Base-by-base conservation (phyloP, 768 basidiomycete genomes). In the Suillus subalutaceus region DNA sequence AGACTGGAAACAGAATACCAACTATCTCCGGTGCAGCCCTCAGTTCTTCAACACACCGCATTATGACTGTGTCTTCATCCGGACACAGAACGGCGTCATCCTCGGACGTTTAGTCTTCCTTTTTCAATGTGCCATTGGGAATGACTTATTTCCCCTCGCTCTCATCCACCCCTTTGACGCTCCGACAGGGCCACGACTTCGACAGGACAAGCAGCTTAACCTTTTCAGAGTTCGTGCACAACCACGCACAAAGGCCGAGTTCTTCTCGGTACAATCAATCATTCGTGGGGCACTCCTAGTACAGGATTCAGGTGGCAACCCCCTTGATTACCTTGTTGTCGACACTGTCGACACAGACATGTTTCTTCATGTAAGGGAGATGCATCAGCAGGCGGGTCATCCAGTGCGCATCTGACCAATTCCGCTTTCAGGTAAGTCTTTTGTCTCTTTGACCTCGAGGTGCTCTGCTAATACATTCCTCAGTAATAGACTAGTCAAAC, bases 1-100 rank as follows among this genome's bases (percentile, higher is more conserved):
- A 15, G 70, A 75, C 68, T 80, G 78, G 78, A 56, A 65, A 9
- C 57, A 66, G 8, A 68, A 70, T 18, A 69, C 67, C 1, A 70
- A 80, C 62, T 71, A 73, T 48, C 67, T 81, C 1, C 65, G 69
- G 8, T 75, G 74, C 50, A 77, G 72, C 53, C 75, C 76, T n/a
- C 62, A 58, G 0, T 81, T 80, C 64, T 71, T 75, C 59, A 53
- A 69, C 8, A 26, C 59, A 0, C 72, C 75, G 10, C 72, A 68
- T 2, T 78, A 73, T 64, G 74, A 77, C 64, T 75, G 41, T 60
- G 73, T 79, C 18, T 66, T 80, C 37, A 56, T 78, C 44, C n/a
- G 75, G 7, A 69, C 69, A 2, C 20, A 61, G 3, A 55, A 41
- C 1, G 3, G 57, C 12, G 62, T 66, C 40, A 65, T 61, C 15